Conservation (phyloP, 2,329 filamentous ascomycete genomes). For the Lachnellula subtilissima region DNA sequence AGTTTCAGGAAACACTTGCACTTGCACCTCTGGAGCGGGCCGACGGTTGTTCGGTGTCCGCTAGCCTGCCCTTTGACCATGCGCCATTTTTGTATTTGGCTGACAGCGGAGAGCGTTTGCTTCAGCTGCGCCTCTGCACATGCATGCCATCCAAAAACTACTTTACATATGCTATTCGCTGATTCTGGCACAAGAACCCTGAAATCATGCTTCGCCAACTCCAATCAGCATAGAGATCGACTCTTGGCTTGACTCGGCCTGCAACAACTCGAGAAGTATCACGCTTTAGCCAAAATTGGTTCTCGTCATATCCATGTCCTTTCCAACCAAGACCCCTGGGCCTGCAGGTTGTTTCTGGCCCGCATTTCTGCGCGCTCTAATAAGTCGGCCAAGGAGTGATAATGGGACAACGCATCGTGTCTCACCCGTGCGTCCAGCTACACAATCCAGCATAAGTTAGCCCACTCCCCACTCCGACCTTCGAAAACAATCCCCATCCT, state of each 20-base stretch:
- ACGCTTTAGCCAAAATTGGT: slow-evolving; percentile 4
- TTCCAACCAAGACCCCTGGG: slow-evolving; percentile 13
- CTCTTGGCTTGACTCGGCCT: slow-evolving; percentile 13
- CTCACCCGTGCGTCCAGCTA: slow-evolving; percentile 17
- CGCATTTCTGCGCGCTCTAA: slow-evolving; percentile 13
- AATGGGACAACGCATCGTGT: slow-evolving; percentile 29
- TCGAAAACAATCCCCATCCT: slow-evolving; percentile 12
- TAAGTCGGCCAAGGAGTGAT: slow-evolving; percentile 21
- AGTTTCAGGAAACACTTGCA: neutral
- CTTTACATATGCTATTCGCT: neutral
- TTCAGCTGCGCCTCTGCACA: neutral
- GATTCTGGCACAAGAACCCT: slow-evolving; percentile 4
- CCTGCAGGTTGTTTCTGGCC: slow-evolving; percentile 3
- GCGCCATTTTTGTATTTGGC: neutral
- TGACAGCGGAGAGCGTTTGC: neutral
- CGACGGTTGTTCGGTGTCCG: neutral
- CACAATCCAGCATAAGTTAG: slow-evolving; percentile 25
- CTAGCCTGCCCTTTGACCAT: neutral
- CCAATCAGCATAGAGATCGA: slow-evolving; percentile 10
- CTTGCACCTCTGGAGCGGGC: neutral
- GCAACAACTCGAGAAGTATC: slow-evolving; percentile 17
- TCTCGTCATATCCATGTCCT: slow-evolving; percentile 3
- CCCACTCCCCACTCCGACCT: slow-evolving; percentile 14
- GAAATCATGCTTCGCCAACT: slow-evolving; percentile 2
- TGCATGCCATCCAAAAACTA: neutral